Percentiles rank a stretch among this genome's conserved stretches.
Evolutionary conservation across 164 flowering plant genomes (phyloP).

Genomic region (Kingdonia uniflora): DNA sequence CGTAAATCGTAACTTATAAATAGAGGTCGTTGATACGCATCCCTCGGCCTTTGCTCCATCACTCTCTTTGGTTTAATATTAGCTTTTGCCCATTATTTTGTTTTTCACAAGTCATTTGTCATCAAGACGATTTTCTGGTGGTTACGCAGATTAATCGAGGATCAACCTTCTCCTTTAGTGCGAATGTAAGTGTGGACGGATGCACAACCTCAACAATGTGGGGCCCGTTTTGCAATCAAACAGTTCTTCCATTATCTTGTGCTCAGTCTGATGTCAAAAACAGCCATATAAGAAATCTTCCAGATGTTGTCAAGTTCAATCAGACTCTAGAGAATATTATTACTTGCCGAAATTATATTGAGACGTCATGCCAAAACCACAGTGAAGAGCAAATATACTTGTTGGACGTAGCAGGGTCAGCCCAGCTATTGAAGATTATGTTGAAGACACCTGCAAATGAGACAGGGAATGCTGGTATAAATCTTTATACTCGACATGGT

Average conservation of each 20-base stretch:
- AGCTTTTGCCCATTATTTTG: too few relatives aligned
- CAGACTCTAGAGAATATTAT: constrained; percentile 21
- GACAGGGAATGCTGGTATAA: constrained; percentile 16
- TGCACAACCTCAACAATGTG: constrained; percentile 45
- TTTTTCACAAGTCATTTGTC: too few relatives aligned
- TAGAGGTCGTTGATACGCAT: too few relatives aligned
- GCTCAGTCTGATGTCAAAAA: constrained; percentile 20
- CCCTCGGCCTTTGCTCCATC: too few relatives aligned
- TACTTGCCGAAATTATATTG: constrained; percentile 34
- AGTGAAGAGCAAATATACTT: constrained; percentile 38
- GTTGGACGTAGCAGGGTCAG: constrained; percentile 37
- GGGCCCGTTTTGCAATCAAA: constrained; percentile 79
- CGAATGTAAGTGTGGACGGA: constrained; percentile 60
- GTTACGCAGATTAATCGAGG: constrained; percentile 72
- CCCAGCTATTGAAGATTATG: constrained; percentile 33
- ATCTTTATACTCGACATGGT: constrained; percentile 55
- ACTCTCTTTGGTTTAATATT: too few relatives aligned
- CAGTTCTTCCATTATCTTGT: constrained; percentile 54
- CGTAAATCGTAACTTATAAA: too few relatives aligned
- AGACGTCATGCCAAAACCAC: constrained; percentile 32
- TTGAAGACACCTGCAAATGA: constrained; percentile 23
- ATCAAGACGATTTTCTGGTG: not conserved
- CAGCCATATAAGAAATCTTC: constrained; percentile 9
- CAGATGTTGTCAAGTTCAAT: constrained; percentile 16
- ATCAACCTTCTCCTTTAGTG: constrained; percentile 43